These are phyloP conservation scores for Hirsutella rhossiliensis DNA, from an alignment of 2,329 filamentous ascomycete genomes.

Conservation along the genomic window DNA sequence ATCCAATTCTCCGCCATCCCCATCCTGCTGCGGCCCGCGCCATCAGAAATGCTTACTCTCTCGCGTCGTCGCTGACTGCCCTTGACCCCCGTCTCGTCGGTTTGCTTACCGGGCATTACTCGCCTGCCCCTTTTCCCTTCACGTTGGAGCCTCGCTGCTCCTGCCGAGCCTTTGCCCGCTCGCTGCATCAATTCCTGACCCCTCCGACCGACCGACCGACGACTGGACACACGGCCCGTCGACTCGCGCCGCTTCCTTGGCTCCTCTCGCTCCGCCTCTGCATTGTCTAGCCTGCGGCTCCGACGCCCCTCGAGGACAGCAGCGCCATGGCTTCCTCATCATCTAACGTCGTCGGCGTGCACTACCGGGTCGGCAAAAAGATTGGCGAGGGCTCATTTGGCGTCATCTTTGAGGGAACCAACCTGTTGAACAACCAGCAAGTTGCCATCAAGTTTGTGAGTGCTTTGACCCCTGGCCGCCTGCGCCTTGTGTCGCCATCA, in stretches of 20 bases:
- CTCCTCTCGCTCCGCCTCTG: background rate
- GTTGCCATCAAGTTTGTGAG: slow-evolving; percentile 98
- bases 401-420: slow-evolving; percentile 98
- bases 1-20: background rate
- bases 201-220: slow-evolving; percentile 4
- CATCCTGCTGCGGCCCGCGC: slow-evolving; percentile 2
- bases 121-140: slow-evolving; percentile 6
- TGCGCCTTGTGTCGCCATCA: background rate
- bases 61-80: slow-evolving; percentile 9
- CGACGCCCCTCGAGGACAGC: background rate
- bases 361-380: slow-evolving; percentile 98
- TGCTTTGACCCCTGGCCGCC: slow-evolving; percentile 12
- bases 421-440: slow-evolving; percentile 96
- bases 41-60: slow-evolving; percentile 9
- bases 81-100: slow-evolving; percentile 3
- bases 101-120: slow-evolving; percentile 4
- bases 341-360: slow-evolving; percentile 95
- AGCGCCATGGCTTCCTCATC: slow-evolving; percentile 69
- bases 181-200: slow-evolving; percentile 1
- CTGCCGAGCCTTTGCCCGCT: slow-evolving; percentile 5
- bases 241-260: background rate
- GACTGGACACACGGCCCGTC: slow-evolving; percentile 1
- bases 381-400: slow-evolving; percentile 98
- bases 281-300: background rate
- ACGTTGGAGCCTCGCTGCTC: slow-evolving; percentile 7